Percentiles rank a stretch among this genome's conserved stretches.
Conservation (phyloP, 257 asterid genomes). For the Schizonepeta tenuifolia region DNA sequence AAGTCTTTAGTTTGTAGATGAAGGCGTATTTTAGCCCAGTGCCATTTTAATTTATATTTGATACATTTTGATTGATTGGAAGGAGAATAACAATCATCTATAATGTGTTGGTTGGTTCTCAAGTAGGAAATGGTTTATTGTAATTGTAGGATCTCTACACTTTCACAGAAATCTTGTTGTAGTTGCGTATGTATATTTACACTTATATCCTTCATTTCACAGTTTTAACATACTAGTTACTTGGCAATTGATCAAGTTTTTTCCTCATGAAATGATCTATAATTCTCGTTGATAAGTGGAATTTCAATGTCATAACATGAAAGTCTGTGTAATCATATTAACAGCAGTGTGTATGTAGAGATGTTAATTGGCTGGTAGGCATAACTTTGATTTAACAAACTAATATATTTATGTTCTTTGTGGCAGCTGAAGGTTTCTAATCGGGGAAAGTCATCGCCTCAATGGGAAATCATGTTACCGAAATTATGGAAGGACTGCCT, state of each 20-base stretch:
- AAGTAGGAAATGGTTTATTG: background rate
- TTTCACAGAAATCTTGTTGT: background rate
- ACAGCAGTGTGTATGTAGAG: background rate
- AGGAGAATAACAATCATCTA: background rate
- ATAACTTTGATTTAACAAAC: constrained; percentile 9
- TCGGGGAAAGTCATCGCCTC: constrained; percentile 30
- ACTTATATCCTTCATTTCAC: background rate
- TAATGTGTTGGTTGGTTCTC: background rate
- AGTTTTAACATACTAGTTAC: too few species aligned
- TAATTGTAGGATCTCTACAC: background rate
- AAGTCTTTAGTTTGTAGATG: constrained; percentile 9
- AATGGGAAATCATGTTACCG: constrained; percentile 65
- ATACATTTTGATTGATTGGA: constrained; percentile 17
- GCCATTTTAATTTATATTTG: constrained; percentile 1
- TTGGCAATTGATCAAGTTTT: too few species aligned
- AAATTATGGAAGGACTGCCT: constrained; percentile 49
- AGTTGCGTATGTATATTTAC: background rate
- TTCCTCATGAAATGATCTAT: background rate
- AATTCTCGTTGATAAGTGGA: background rate
- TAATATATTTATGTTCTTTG: constrained; percentile 14
- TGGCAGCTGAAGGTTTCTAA: constrained; percentile 32
- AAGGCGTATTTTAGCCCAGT: background rate
- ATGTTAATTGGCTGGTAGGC: background rate
- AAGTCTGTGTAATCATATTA: background rate
- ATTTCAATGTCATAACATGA: background rate